Percentiles rank a stretch among this genome's conserved stretches.
phyloP scores from a whole-genome alignment of 1,284 basidiomycete genomes.

The Puccinia sorghi region DNA sequence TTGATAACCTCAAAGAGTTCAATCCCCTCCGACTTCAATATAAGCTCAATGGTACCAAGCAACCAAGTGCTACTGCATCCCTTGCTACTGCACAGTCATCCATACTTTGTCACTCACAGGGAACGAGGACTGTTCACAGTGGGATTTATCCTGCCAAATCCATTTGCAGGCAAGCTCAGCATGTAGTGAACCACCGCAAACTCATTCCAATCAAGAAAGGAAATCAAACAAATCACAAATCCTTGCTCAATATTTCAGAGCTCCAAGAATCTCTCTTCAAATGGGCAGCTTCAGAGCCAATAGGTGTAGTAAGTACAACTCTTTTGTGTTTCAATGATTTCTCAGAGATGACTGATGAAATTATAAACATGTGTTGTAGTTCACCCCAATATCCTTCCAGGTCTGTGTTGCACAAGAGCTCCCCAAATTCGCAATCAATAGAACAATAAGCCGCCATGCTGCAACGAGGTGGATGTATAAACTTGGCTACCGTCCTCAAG shows the following conservation, averaged over 20 bases:
- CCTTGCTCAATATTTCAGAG: not conserved
- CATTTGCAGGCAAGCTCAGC: conserved; percentile 6
- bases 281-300: conserved; percentile 5
- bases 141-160: not conserved
- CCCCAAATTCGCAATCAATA: not conserved
- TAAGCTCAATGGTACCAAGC: not conserved
- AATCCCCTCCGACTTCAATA: not conserved
- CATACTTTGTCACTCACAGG: not conserved
- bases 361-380: too few relatives aligned
- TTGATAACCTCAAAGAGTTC: not conserved
- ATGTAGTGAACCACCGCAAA: not conserved
- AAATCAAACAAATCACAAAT: not conserved
- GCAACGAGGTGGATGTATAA: conserved; percentile 20
- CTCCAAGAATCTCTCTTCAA: conserved; percentile 8
- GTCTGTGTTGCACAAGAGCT: too few relatives aligned
- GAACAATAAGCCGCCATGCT: not conserved
- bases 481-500: conserved; percentile 4
- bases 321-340: too few relatives aligned
- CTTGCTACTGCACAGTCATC: not conserved
- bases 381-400: too few relatives aligned
- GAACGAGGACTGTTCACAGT: not conserved
- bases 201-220: not conserved
- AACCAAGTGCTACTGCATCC: not conserved
- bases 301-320: conserved; percentile 18
- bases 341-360: too few relatives aligned